These are phyloP conservation scores for Meyerozyma carpophila DNA, from an alignment of 1,139 yeast species.

Conservation along the genomic window DNA sequence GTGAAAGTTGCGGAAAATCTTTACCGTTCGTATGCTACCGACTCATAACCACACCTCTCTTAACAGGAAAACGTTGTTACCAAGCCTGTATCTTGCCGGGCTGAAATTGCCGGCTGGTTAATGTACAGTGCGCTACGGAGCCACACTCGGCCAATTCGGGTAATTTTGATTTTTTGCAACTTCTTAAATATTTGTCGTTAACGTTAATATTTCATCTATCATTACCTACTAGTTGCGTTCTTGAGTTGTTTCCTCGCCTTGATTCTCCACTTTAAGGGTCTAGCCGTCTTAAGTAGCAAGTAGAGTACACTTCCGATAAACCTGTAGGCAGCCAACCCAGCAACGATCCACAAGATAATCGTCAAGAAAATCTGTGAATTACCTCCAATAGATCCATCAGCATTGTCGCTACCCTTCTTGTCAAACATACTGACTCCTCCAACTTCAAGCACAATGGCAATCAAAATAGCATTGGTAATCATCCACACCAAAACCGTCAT, in stretches of 20 bases:
- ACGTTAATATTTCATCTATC: neutral
- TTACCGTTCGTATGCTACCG: too few relatives aligned
- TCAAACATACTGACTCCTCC: conserved; percentile 35
- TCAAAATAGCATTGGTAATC: conserved; percentile 38
- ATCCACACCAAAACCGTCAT: conserved; percentile 44
- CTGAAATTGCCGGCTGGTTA: too few relatives aligned
- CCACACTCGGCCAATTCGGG: too few relatives aligned
- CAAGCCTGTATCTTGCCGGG: too few relatives aligned
- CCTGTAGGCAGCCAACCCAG: conserved; percentile 41
- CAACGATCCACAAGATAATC: conserved; percentile 46
- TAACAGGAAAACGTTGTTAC: neutral
- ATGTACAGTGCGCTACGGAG: too few relatives aligned
- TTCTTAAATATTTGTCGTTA: neutral
- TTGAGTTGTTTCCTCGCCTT: conserved; percentile 17
- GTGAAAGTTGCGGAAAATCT: too few relatives aligned
- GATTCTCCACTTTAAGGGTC: conserved; percentile 41
- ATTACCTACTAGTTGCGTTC: conserved; percentile 2
- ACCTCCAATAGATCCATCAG: conserved; percentile 28
- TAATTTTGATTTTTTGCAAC: too few relatives aligned
- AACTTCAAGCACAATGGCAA: conserved; percentile 37
- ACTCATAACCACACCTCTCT: neutral
- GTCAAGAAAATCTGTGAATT: conserved; percentile 39
- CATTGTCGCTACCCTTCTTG: conserved; percentile 12
- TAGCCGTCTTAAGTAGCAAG: conserved; percentile 28
- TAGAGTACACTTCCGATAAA: conserved; percentile 37